These are phyloP conservation scores for Chaetomium cochliodes DNA, from an alignment of 495 filamentous ascomycete species.

Conservation along the genomic window DNA sequence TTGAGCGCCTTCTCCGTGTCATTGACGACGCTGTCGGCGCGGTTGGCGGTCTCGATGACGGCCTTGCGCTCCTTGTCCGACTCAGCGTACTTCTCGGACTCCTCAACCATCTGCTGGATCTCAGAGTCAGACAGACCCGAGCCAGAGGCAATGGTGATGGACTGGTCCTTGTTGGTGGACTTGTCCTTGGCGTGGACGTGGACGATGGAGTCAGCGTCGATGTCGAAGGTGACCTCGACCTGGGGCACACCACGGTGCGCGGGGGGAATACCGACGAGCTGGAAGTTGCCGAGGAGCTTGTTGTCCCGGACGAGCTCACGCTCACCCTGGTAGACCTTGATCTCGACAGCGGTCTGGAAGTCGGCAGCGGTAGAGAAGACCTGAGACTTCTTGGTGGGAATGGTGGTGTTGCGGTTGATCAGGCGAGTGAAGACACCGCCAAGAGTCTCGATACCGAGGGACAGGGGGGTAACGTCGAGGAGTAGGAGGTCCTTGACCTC, in stretches of 20 bases:
- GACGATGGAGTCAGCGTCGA: constrained; percentile 97
- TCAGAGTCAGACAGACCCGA: constrained; percentile 94
- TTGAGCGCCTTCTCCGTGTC: constrained; percentile 98
- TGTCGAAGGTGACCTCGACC: constrained; percentile 98
- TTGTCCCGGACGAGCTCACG: constrained; percentile 99
- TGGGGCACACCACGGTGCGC: constrained; percentile 98
- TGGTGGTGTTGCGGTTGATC: constrained; percentile 99
- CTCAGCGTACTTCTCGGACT: constrained; percentile 95
- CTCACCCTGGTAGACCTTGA: constrained; percentile 99
- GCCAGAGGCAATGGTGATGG: constrained; percentile 97
- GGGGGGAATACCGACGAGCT: constrained; percentile 96
- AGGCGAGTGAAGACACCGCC: constrained; percentile 98
- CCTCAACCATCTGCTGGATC: constrained; percentile 95
- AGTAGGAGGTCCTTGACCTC: constrained; percentile 96
- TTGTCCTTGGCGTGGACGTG: constrained; percentile 99
- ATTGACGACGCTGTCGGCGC: constrained; percentile 91
- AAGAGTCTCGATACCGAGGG: constrained; percentile 98
- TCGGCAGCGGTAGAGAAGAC: constrained; percentile 98
- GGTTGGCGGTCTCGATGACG: constrained; percentile 93
- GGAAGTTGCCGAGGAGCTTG: constrained; percentile 99
- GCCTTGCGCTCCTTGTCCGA: constrained; percentile 95
- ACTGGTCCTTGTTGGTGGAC: constrained; percentile 99
- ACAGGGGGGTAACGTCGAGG: constrained; percentile 95
- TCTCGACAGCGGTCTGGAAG: constrained; percentile 99
- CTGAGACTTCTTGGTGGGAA: constrained; percentile 99